Percentiles rank a stretch among this genome's conserved stretches.
Evolutionary conservation across 1,284 basidiomycete species (phyloP).

Genomic region (Fomitopsis betulina): DNA sequence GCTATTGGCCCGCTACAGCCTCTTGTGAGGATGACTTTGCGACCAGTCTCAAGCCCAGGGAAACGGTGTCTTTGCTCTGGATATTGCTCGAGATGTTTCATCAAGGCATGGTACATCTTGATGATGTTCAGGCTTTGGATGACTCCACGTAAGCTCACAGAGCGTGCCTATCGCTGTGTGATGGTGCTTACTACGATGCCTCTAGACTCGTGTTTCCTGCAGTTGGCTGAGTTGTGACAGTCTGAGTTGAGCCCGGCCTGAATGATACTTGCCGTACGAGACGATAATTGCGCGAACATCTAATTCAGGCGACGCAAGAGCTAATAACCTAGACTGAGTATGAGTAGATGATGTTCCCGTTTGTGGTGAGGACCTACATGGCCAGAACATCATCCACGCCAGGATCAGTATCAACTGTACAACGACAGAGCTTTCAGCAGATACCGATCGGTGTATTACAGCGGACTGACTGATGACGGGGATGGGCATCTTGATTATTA

Average conservation of each 20-base stretch:
- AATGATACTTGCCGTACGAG: conserved; percentile 60
- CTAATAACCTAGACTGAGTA: conserved; percentile 46
- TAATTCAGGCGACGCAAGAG: conserved; percentile 71
- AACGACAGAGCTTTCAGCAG: not conserved
- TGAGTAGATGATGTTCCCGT: conserved; percentile 22
- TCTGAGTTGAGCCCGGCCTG: not conserved
- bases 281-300: conserved; percentile 76
- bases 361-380: conserved; percentile 32
- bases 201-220: conserved; percentile 69
- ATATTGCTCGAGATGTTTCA: conserved; percentile 55
- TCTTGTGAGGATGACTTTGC: conserved; percentile 59
- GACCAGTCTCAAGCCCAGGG: conserved; percentile 45
- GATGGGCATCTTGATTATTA: conserved; percentile 23
- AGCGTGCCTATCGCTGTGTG: not conserved
- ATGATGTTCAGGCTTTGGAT: conserved; percentile 65
- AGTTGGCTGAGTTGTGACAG: not conserved
- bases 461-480: conserved; percentile 49
- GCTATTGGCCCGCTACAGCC: conserved; percentile 74
- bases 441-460: not conserved
- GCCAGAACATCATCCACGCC: conserved; percentile 92
- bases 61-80: conserved; percentile 57
- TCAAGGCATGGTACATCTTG: conserved; percentile 74
- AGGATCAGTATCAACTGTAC: conserved; percentile 75
- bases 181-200: conserved; percentile 47
- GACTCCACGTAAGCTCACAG: not conserved